Evolutionary conservation across 164 flowering plant species (phyloP).

Genomic region (Vitis rotundifolia): DNA sequence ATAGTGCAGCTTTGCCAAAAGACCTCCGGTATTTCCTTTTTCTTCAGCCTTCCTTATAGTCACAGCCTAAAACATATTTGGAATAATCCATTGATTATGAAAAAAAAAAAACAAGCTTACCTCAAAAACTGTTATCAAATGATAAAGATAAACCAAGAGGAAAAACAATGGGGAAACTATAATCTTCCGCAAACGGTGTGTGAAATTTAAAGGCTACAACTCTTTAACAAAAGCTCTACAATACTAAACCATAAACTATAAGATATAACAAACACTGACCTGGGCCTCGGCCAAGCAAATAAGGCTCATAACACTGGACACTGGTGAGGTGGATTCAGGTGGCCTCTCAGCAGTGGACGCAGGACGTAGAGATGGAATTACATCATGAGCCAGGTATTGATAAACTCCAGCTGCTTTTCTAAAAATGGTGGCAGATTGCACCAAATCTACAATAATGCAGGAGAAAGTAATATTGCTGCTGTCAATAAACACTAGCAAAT

Average conservation of each 20-base stretch:
- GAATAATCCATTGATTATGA: not conserved
- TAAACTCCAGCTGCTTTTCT: constrained; percentile 80
- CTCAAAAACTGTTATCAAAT: not conserved
- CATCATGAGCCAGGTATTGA: constrained; percentile 43
- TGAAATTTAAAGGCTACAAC: not conserved
- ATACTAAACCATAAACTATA: not conserved
- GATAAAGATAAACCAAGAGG: not conserved
- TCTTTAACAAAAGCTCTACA: not conserved
- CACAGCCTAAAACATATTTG: constrained; percentile 43
- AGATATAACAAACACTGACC: constrained; percentile 27
- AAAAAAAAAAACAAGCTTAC: not conserved
- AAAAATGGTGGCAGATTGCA: constrained; percentile 50
- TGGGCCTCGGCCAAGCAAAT: constrained; percentile 81
- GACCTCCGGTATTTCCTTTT: constrained; percentile 38
- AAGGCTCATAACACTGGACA: constrained; percentile 50
- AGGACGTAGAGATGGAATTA: constrained; percentile 40
- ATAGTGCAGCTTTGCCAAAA: constrained; percentile 63
- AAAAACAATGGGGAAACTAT: not conserved
- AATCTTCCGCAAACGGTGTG: too few species aligned
- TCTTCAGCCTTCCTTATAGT: constrained; percentile 61
- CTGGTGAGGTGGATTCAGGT: constrained; percentile 42
- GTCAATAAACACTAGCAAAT: not conserved
- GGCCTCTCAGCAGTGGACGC: constrained; percentile 42
- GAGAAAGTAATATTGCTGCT: constrained; percentile 1
- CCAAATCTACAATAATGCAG: constrained; percentile 47